A percentile compares a stretch with the other conserved stretches of the same genome.
Evolutionary conservation across 2,329 filamentous ascomycete species (phyloP).

Genomic region (Blastomyces silverae): DNA sequence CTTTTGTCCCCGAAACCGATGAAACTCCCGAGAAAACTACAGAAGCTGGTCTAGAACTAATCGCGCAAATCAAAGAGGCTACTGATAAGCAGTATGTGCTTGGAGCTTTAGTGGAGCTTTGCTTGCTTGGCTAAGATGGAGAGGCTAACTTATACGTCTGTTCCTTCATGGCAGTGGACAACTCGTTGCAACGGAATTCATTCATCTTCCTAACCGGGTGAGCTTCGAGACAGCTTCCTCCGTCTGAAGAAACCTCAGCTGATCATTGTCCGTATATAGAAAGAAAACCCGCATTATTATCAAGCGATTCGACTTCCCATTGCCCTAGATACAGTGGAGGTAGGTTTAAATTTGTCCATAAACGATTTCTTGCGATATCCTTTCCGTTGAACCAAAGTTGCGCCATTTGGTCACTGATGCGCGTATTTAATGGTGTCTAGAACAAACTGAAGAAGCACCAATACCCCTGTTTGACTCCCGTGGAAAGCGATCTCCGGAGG

Average conservation of each 20-base stretch:
- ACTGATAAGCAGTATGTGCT: constrained; percentile 22
- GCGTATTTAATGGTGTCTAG: constrained; percentile 26
- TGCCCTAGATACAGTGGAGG: constrained; percentile 68
- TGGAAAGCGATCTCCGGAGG: constrained; percentile 81
- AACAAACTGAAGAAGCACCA: constrained; percentile 60
- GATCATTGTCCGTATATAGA: constrained; percentile 32
- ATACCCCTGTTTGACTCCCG: constrained; percentile 62
- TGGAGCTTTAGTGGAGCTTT: not conserved
- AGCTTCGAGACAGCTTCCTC: constrained; percentile 17
- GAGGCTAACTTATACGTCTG: constrained; percentile 2
- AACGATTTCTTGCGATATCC: not conserved
- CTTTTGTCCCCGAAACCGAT: constrained; percentile 20
- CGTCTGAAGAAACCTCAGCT: not conserved
- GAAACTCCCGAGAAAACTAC: constrained; percentile 22
- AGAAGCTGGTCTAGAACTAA: constrained; percentile 18
- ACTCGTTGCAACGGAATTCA: constrained; percentile 66
- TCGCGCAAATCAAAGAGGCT: constrained; percentile 21
- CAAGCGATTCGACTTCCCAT: constrained; percentile 69
- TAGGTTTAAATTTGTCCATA: constrained; percentile 26
- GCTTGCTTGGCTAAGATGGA: not conserved
- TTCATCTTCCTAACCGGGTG: constrained; percentile 58
- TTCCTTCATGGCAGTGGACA: constrained; percentile 52
- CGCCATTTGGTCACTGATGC: not conserved
- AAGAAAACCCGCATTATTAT: constrained; percentile 66
- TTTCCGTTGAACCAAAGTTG: not conserved